These are phyloP conservation scores for Annulohypoxylon nitens DNA, from an alignment of 495 filamentous ascomycete species.

Conservation along the genomic window DNA sequence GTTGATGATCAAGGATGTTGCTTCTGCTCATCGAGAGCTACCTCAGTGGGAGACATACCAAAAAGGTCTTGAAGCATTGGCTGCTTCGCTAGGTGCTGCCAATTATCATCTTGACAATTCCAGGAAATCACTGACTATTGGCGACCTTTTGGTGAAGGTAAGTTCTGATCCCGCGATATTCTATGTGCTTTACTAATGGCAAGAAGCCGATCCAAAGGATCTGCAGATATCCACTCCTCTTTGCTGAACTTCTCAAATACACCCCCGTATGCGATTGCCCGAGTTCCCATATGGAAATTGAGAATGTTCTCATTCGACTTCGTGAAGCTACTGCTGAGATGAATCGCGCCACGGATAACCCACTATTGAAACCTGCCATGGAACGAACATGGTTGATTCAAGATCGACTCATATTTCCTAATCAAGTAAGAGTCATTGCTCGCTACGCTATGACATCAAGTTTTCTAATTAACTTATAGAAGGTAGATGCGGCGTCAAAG, in stretches of 20 bases:
- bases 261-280: constrained; percentile 89
- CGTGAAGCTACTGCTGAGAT: constrained; percentile 79
- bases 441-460: not conserved
- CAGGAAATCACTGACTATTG: constrained; percentile 81
- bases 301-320: constrained; percentile 77
- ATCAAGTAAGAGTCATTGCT: constrained; percentile 66
- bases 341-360: constrained; percentile 79
- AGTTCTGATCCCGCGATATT: constrained; percentile 17
- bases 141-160: constrained; percentile 93
- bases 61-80: constrained; percentile 87
- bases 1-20: constrained; percentile 80
- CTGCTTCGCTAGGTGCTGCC: constrained; percentile 77
- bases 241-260: constrained; percentile 82
- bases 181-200: constrained; percentile 35
- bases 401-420: constrained; percentile 78
- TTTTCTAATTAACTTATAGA: constrained; percentile 49
- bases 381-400: constrained; percentile 84
- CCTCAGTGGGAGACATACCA: constrained; percentile 86
- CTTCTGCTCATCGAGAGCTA: constrained; percentile 74
- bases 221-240: constrained; percentile 91
- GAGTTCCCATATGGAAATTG: constrained; percentile 80
- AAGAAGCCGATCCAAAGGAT: constrained; percentile 90
- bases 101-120: constrained; percentile 72
- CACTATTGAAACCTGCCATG: constrained; percentile 66
- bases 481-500: constrained; percentile 60